A percentile compares a stretch with the other conserved stretches of the same genome.
Conservation (phyloP, 75 land plant species). For the Azolla pinnata region DNA sequence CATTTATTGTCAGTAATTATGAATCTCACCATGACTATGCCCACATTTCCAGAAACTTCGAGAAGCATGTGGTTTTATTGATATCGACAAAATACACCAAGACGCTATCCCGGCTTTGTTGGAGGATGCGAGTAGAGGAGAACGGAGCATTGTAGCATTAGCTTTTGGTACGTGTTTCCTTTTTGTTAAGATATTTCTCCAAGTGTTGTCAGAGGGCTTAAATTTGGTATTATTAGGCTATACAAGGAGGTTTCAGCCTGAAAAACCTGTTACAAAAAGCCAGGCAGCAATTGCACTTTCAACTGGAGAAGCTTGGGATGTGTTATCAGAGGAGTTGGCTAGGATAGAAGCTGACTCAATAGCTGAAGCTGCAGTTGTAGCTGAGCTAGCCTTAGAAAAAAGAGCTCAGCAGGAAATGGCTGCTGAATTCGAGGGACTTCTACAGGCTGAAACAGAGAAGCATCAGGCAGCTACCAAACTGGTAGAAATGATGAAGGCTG, state of each 20-base stretch:
- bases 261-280: constrained; percentile 75
- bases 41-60: constrained; percentile 46
- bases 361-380: constrained; percentile 44
- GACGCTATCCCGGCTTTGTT: constrained; percentile 88
- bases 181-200: too few species aligned
- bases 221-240: too few species aligned
- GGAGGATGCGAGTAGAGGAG: constrained; percentile 66
- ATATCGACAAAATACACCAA: constrained; percentile 69
- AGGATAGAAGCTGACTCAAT: constrained; percentile 66
- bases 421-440: constrained; percentile 42
- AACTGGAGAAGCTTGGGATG: constrained; percentile 59
- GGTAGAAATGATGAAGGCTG: constrained; percentile 21
- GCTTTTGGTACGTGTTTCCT: constrained; percentile 89
- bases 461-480: constrained; percentile 32
- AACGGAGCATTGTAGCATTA: constrained; percentile 53
- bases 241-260: constrained; percentile 74
- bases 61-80: constrained; percentile 69
- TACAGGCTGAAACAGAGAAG: constrained; percentile 30
- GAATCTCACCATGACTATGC: too few species aligned
- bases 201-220: too few species aligned
- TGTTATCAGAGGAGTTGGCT: constrained; percentile 45
- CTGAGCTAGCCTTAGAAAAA: constrained; percentile 54
- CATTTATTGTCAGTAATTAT: neutral
- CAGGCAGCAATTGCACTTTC: constrained; percentile 77
- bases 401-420: constrained; percentile 47